Base-by-base conservation (phyloP, 805 yeast species). In the Suhomyces tanzawaensis region DNA sequence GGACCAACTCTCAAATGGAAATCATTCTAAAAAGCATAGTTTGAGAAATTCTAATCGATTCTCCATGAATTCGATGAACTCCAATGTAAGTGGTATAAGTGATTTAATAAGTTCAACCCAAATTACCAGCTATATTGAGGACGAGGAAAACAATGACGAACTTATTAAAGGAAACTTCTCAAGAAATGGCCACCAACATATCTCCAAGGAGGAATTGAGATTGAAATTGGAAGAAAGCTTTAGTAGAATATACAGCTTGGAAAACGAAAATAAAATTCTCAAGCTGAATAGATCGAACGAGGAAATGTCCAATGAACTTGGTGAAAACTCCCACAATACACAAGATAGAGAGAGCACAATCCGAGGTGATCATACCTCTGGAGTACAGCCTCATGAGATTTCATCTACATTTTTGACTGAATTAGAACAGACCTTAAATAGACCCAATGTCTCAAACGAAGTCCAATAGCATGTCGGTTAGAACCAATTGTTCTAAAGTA, bases 21-120 rank as follows among this genome's bases (percentile, higher is more conserved):
- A 39, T n/a, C 32, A 36, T 16, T 17, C 44, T 7, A 40, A 48
- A 13, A 41, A 38, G 18, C 29, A 34, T 31, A 32, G 38, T 17
- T 25, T 41, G 15, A 30, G 46, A 19, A 51, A 48, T 24, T 38
- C 55, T 7, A 49, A 43, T 22, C 74, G 81, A 32, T 79, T 75
- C 41, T 76, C 86, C 7, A 45, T 66, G 67, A 75, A 34, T 53
- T 84, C 55, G 39, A 69, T 44, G 67, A 73, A 49, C 59, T 83
- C 61, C 40, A 85, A 42, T 51, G 57, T 39, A 48, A 70, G 55
- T 62, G 83, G 62, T 59, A 58, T 43, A 51, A 77, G 60, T 59
- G 81, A 45, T 64, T 74, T 34, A 47, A 73, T 36, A 53, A 73
- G 52, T 71, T 76, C 66, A 49, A 71, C 60, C 57, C 72, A 51